A percentile compares a stretch with the other conserved stretches of the same genome.
Evolutionary conservation across 139 green algal genomes (phyloP).

Genomic region (Volvox reticuliferus): DNA sequence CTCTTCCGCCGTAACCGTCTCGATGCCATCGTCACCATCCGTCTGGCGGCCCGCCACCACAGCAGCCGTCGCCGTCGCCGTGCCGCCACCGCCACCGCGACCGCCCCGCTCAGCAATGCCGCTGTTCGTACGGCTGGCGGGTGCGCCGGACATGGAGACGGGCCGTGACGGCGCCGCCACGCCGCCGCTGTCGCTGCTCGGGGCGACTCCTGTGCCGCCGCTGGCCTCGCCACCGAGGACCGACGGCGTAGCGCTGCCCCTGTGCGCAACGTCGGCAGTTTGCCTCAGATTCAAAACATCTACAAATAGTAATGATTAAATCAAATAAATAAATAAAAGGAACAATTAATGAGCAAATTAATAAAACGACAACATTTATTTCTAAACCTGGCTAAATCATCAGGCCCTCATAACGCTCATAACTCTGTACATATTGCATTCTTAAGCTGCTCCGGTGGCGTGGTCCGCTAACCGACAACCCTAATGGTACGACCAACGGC

Average conservation of each 20-base stretch:
- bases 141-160: neutral
- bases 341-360: too few relatives aligned
- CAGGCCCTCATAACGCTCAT: too few relatives aligned
- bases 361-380: too few relatives aligned
- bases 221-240: neutral
- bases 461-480: too few relatives aligned
- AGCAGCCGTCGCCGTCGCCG: neutral
- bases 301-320: too few relatives aligned
- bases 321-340: too few relatives aligned
- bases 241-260: neutral
- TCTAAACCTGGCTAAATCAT: too few relatives aligned
- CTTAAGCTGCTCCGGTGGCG: too few relatives aligned
- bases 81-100: neutral
- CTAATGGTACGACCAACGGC: too few relatives aligned
- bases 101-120: neutral
- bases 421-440: too few relatives aligned
- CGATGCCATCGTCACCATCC: conserved; percentile 26
- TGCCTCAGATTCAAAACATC: too few relatives aligned
- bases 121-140: neutral
- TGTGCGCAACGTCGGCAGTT: neutral
- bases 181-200: neutral
- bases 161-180: neutral
- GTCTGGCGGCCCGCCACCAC: neutral
- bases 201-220: neutral
- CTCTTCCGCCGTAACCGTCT: neutral